Conservation (phyloP, 106 monocot genomes). For the Cymbidium sinense region DNA sequence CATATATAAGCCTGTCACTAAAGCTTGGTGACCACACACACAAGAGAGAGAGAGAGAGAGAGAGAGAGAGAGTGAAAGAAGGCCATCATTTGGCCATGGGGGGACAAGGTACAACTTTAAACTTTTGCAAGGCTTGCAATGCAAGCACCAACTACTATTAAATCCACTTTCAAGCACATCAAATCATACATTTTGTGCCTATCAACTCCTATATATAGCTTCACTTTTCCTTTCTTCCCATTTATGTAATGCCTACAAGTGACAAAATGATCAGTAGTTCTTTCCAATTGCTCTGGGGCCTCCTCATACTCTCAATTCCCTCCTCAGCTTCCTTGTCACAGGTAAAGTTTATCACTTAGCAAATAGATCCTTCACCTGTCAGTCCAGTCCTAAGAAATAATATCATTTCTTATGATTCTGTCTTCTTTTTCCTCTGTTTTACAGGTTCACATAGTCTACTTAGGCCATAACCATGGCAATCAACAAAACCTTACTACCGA, state of each 20-base stretch:
- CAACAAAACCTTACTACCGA: slow-evolving; percentile 47
- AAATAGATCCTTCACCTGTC: background rate
- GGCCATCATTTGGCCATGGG: background rate
- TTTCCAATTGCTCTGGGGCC: background rate
- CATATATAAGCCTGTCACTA: too few relatives aligned
- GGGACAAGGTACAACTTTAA: background rate
- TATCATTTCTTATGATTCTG: background rate
- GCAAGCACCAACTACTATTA: slow-evolving; percentile 4
- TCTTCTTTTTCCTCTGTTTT: background rate
- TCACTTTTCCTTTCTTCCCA: background rate
- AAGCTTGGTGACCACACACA: too few relatives aligned
- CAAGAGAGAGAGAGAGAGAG: background rate
- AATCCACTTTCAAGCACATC: background rate
- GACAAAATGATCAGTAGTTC: background rate
- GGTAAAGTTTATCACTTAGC: too few relatives aligned
- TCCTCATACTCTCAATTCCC: background rate
- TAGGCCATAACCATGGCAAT: slow-evolving; percentile 42
- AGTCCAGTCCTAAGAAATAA: background rate
- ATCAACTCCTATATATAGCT: slow-evolving; percentile 1
- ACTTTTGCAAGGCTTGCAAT: slow-evolving; percentile 1
- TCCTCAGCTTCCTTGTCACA: background rate
- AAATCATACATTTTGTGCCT: background rate
- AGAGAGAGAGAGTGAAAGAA: background rate
- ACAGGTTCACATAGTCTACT: slow-evolving; percentile 80
- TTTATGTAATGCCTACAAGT: background rate